Evolutionary conservation across 352 stramenopile genomes (phyloP), one percentile per base, ranked within the genome.

Genomic region (Phytophthora sp.): DNA sequence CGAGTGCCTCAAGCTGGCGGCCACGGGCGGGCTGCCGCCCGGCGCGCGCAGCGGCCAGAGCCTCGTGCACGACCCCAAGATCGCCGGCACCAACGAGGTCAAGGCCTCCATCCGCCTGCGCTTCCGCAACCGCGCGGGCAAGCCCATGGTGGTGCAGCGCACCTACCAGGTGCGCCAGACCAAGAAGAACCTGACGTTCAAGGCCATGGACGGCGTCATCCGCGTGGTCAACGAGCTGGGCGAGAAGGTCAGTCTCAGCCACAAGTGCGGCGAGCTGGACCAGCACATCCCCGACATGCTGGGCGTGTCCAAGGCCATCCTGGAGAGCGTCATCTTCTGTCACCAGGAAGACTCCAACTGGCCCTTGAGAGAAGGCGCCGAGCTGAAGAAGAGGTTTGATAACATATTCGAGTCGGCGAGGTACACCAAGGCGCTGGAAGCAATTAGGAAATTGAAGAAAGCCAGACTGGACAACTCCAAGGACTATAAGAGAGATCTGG

Each of bases 261-360:
- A 98, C 70, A 99, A 99, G 69, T 99, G 96, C 56, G 87, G 80
- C 20, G 95, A 99, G 66, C 73, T 99, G 15, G 96, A 99, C 71
- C 84, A 87, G 27, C 87, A 97, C 48, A 95, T 99, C 38, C 96
- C 96, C 0, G 77, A 97, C 20, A 88, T 99, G 56, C 80, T 99
- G 23, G 97, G 97, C 10, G 97, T 99, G 11, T 98, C 92, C 2
- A 98, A 98, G 59, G 91, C 97, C 4, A 99, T 99, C 44, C 68
- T 99, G 7, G 97, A 99, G 52, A 98, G 98, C 66, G 98, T 99
- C 17, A 97, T 99, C 24, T 99, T 99, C 78, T 99, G 97, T 65
- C 98, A 99, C 76, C 97, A 99, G 66, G 92, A 98, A 62, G 96
- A 99, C 21, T 97, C 93, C 10, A 99, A 97, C 42, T 99, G 98